Evolutionary conservation across 441 rosid genomes (phyloP), one percentile per base, ranked within the genome.

Genomic region (Iberis amara): DNA sequence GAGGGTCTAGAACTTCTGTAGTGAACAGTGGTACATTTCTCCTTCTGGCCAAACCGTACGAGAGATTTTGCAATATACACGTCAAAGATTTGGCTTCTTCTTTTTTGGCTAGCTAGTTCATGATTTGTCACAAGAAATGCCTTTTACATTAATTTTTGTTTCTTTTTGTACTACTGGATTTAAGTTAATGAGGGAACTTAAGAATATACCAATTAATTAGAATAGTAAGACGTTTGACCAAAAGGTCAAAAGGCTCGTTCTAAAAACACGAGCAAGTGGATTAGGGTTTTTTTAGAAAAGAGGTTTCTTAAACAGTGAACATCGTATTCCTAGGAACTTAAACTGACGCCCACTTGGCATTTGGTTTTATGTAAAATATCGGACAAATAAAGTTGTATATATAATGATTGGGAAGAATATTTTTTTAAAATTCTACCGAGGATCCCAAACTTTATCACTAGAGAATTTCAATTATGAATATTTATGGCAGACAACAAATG

Each of bases 251-350:
- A 18, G 21, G 21, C 21, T 26, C 46, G 18, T 52, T 66, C 61
- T 52, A 33, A 44, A 53, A 66, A 57, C 57, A 59, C 61, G 61
- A 66, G 61, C 56, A 59, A 66, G 55, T 66, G 56, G 55, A 52
- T 52, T 65, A 66, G 70, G 70, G 70, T n/a, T 66, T 66, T 28
- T 47, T 39, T 3, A 33, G 26, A 18, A 59, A 59, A 53, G 55
- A 46, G 35, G 32, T 47, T 53, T 66, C 60, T 59, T 53, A 65
- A 66, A 40, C 46, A 33, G 55, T 66, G 65, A 53, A 53, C 52
- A 45, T 66, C 55, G 61, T 66, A 66, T 12, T 3, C 57, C 45
- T 66, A 59, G 61, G 70, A 66, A 66, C 70, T 59, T 52, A 33
- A 59, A 52, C n/a, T 31, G 44, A 27, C 41, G 40, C 50, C 57